Base-by-base conservation (phyloP, 2,329 filamentous ascomycete genomes). In the Fusarium dlaminii region DNA sequence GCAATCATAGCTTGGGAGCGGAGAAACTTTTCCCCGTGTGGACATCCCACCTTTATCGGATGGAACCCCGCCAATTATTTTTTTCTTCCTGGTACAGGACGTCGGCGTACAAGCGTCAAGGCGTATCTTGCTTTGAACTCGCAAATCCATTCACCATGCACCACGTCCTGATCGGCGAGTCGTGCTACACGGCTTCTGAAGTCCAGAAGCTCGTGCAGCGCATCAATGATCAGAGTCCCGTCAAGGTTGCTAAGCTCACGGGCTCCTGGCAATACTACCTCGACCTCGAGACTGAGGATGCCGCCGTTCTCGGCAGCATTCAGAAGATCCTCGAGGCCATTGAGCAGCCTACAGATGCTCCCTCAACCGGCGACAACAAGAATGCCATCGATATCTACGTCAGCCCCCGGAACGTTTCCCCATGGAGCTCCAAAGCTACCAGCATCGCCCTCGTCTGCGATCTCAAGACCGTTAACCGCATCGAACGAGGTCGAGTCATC, bases 381-480 rank as follows among this genome's bases (percentile, higher is more conserved):
- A 82, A 86, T 66, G 85, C 86, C 48, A 83, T 87, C 55, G 86
- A 91, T 71, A 89, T 93, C 81, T 94, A 95, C 80, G 88, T 98
- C 66, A 91, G 89, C 52, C 96, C 96, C 27, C 90, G 96, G 75
- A 93, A 93, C 78, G 95, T 97, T 76, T 98, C 95, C 45, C 96
- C 96, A 81, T 99, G 96, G 96, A 98, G 95, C 84, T 98, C 95
- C 64, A 95, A 98, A 83, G 96, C 95, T 34, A 98, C 96, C 52
- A 96, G 91, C 81, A 98, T 98, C 81, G 93, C 96, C 61, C 91
- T 96, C 75, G 96, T 98, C 37, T 98, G 96, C 81, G 95, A 94
- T 32, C 86, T 98, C 68, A 90, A 91, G 76, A 85, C 88, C 46
- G 88, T 93, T 36, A 89, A 92, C 80, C 92, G 96, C 66, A 93